Evolutionary conservation across 805 yeast genomes (phyloP).

Genomic region (Candida krabiensis): DNA sequence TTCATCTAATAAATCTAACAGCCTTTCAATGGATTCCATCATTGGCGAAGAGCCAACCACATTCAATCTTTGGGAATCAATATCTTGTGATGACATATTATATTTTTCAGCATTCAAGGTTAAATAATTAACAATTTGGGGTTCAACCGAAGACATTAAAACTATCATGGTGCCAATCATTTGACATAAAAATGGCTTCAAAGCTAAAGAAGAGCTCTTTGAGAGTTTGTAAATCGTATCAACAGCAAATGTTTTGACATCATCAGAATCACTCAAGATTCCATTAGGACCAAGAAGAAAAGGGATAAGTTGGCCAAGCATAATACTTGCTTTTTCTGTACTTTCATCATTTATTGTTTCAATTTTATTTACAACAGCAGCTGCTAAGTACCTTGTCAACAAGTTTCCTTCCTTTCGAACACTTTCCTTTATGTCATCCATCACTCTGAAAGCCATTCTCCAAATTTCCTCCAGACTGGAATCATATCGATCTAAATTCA

Average conservation of each 20-base stretch:
- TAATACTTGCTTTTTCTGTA: conserved; percentile 42
- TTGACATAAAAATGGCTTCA: conserved; percentile 66
- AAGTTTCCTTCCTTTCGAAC: conserved; percentile 79
- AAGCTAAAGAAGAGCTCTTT: conserved; percentile 57
- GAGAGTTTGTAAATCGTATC: conserved; percentile 72
- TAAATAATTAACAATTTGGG: conserved; percentile 83
- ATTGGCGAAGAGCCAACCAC: conserved; percentile 81
- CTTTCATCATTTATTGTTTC: conserved; percentile 40
- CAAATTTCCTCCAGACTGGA: conserved; percentile 65
- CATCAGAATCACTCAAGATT: conserved; percentile 80
- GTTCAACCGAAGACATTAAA: conserved; percentile 85
- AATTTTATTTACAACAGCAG: conserved; percentile 57
- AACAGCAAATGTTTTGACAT: conserved; percentile 73
- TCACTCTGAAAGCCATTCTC: conserved; percentile 81
- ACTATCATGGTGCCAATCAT: conserved; percentile 68
- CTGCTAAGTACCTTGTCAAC: conserved; percentile 65
- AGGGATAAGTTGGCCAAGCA: conserved; percentile 65
- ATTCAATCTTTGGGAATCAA: conserved; percentile 75
- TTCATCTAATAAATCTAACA: conserved; percentile 60
- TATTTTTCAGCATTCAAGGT: conserved; percentile 87
- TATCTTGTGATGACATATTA: conserved; percentile 64
- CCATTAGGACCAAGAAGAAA: conserved; percentile 80
- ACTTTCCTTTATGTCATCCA: conserved; percentile 94
- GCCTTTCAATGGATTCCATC: conserved; percentile 78
- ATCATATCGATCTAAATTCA: conserved; percentile 53